phyloP scores from a whole-genome alignment of 202 grass and related monocot species.

The Eragrostis tef region DNA sequence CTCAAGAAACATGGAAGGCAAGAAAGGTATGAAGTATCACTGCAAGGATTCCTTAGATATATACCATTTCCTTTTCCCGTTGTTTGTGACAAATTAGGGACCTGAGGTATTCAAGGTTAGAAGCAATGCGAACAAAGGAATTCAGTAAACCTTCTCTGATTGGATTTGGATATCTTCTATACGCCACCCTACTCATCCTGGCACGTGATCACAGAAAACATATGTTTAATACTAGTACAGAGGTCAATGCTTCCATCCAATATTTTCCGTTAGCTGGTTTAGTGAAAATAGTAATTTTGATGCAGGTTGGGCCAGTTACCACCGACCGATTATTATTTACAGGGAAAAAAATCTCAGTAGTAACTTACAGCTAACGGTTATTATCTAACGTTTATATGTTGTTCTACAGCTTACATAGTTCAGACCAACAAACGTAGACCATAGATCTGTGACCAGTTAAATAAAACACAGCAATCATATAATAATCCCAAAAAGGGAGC shows the following conservation, averaged over 20 bases:
- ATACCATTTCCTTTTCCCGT: slow-evolving; percentile 29
- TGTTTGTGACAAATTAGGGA: slow-evolving; percentile 11
- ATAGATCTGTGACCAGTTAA: background rate
- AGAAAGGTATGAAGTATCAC: slow-evolving; percentile 69
- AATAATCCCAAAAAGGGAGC: background rate
- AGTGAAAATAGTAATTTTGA: background rate
- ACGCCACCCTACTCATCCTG: background rate
- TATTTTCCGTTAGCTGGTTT: background rate
- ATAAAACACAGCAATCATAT: background rate
- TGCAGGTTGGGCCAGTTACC: background rate
- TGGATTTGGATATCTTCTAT: slow-evolving; percentile 36
- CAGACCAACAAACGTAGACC: background rate
- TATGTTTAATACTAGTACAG: background rate
- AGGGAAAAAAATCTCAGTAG: background rate
- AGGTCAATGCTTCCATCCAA: background rate
- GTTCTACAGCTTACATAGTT: background rate
- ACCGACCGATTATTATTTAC: background rate
- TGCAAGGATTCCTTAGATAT: slow-evolving; percentile 47
- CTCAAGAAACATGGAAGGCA: slow-evolving; percentile 64
- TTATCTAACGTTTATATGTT: background rate
- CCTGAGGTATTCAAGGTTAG: slow-evolving; percentile 4
- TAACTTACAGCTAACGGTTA: background rate
- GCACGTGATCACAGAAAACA: background rate
- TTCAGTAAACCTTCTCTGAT: background rate
- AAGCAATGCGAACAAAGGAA: background rate